Evolutionary conservation across 2,329 filamentous ascomycete genomes (phyloP).

Genomic region (Hypoxylon sp.): DNA sequence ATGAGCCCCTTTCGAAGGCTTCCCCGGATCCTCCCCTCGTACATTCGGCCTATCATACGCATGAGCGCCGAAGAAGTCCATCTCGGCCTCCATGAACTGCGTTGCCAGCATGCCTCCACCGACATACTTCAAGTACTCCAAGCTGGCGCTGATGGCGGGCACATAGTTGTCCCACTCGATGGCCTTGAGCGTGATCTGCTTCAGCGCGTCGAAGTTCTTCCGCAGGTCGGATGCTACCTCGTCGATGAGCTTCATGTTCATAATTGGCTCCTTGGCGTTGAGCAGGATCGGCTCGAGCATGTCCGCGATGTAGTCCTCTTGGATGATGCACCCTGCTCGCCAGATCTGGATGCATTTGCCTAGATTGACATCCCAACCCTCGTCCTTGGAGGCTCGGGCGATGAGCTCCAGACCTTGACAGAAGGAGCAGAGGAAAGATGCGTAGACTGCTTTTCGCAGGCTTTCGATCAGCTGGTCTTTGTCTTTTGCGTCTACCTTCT

Average conservation of each 20-base stretch:
- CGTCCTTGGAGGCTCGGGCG: conserved; percentile 62
- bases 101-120: conserved; percentile 69
- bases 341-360: conserved; percentile 66
- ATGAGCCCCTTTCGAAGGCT: conserved; percentile 63
- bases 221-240: conserved; percentile 63
- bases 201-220: conserved; percentile 59
- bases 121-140: conserved; percentile 74
- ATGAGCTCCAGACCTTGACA: conserved; percentile 73
- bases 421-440: conserved; percentile 67
- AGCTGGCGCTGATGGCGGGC: conserved; percentile 66
- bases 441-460: conserved; percentile 68
- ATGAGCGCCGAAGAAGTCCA: conserved; percentile 76
- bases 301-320: conserved; percentile 70
- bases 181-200: conserved; percentile 62
- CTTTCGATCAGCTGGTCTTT: conserved; percentile 61
- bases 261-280: conserved; percentile 48
- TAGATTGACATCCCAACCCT: conserved; percentile 67
- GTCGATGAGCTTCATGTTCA: conserved; percentile 55
- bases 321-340: conserved; percentile 76
- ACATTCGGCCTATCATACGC: conserved; percentile 67
- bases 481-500: conserved; percentile 41
- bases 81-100: conserved; percentile 73
- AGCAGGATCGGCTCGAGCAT: conserved; percentile 60
- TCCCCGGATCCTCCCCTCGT: conserved; percentile 46
- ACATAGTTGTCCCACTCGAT: conserved; percentile 66